phyloP scores from a whole-genome alignment of 257 asterid species.

The Plantago elongata region DNA sequence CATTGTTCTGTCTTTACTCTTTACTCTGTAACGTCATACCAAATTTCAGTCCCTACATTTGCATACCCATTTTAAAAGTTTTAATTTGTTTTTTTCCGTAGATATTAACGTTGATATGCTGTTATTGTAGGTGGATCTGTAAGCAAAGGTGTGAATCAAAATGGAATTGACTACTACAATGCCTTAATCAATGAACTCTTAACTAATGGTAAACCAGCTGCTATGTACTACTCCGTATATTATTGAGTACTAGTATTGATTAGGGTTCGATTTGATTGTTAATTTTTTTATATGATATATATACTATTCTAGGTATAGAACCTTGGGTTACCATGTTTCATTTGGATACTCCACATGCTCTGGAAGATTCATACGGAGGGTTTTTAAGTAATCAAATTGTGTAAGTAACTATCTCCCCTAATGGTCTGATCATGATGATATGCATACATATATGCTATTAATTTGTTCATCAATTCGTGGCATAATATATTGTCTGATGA shows the following conservation, averaged over 20 bases:
- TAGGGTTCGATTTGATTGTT: too few relatives aligned
- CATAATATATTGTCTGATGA: too few relatives aligned
- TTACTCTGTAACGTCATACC: too few relatives aligned
- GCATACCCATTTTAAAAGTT: too few relatives aligned
- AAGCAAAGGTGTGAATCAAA: conserved; percentile 29
- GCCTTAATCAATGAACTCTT: conserved; percentile 32
- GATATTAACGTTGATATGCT: background rate
- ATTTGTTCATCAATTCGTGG: too few relatives aligned
- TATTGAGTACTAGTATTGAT: background rate
- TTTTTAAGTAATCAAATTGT: conserved; percentile 35
- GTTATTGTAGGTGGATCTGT: conserved; percentile 27
- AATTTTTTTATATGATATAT: background rate
- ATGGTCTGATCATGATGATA: too few relatives aligned
- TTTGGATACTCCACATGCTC: conserved; percentile 34
- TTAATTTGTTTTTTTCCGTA: too few relatives aligned
- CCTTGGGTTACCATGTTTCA: conserved; percentile 44
- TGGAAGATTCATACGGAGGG: conserved; percentile 42
- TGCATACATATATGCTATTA: too few relatives aligned
- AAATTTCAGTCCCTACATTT: too few relatives aligned
- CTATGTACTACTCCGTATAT: too few relatives aligned
- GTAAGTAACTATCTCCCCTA: conserved; percentile 14
- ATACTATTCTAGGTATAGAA: conserved; percentile 26
- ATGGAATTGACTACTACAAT: conserved; percentile 30
- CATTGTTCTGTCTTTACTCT: background rate
- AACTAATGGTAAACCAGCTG: too few relatives aligned